Evolutionary conservation across 192 early-diverging fungal genomes (phyloP).

Genomic region (Podila horticola): DNA sequence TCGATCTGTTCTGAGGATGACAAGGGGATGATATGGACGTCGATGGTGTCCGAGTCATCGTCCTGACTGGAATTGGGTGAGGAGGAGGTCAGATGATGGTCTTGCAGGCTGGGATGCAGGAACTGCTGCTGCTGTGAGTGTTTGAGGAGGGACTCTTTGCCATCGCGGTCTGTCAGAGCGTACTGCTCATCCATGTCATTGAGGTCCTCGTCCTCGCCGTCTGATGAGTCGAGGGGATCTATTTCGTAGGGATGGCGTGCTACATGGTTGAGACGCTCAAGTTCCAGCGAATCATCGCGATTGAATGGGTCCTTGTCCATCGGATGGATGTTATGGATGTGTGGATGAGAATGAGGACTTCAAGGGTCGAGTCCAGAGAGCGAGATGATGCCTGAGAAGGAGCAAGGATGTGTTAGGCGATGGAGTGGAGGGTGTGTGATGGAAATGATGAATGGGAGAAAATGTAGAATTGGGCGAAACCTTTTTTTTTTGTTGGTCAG

Average conservation of each 20-base stretch:
- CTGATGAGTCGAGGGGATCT: slow-evolving; percentile 53
- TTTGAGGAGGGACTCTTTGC: slow-evolving; percentile 40
- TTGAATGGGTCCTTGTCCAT: slow-evolving; percentile 27
- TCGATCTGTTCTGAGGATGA: slow-evolving; percentile 51
- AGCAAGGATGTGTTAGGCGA: no score
- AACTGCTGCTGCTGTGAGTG: slow-evolving; percentile 6
- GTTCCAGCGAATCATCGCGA: slow-evolving; percentile 40
- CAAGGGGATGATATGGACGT: slow-evolving; percentile 47
- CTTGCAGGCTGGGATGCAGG: slow-evolving; percentile 1
- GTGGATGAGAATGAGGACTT: not conserved
- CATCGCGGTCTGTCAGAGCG: slow-evolving; percentile 19
- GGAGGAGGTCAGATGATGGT: not conserved
- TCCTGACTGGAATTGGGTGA: slow-evolving; percentile 2
- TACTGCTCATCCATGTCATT: slow-evolving; percentile 28
- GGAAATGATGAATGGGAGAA: no score
- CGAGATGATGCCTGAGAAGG: no score
- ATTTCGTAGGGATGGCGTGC: slow-evolving; percentile 37
- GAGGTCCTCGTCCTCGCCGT: slow-evolving; percentile 36
- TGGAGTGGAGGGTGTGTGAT: no score
- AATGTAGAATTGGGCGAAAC: no score
- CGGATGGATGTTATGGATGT: not conserved
- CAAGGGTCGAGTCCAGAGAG: no score
- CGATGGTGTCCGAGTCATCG: slow-evolving; percentile 38
- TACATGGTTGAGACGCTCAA: slow-evolving; percentile 24
- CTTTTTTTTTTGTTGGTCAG: no score